Conservation (phyloP, 805 yeast species). For the Ogataea allantospora region DNA sequence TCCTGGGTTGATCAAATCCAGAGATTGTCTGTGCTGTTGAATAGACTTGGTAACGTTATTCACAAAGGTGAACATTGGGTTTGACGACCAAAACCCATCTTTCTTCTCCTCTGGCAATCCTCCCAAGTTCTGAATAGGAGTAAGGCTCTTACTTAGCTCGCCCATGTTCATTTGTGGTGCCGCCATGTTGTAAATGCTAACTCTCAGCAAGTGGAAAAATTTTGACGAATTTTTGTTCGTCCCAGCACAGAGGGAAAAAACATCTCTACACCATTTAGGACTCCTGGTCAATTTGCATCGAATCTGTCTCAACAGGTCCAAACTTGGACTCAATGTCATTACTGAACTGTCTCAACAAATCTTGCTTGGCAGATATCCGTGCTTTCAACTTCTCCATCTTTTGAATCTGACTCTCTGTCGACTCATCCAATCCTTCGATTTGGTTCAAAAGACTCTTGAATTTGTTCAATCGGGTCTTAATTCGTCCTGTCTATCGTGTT, state of each 20-base stretch:
- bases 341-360: conserved; percentile 23
- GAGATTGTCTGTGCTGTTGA: conserved; percentile 72
- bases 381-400: conserved; percentile 35
- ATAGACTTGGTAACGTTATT: conserved; percentile 73
- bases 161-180: conserved; percentile 42
- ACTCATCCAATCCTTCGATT: conserved; percentile 45
- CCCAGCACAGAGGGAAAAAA: not conserved
- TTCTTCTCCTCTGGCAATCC: conserved; percentile 49
- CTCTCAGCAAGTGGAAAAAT: conserved; percentile 12
- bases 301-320: conserved; percentile 1
- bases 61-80: conserved; percentile 77
- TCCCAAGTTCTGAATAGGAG: conserved; percentile 58
- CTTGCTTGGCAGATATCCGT: conserved; percentile 32
- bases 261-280: conserved; percentile 8
- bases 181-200: conserved; percentile 26
- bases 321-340: conserved; percentile 18
- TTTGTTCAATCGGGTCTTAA: conserved; percentile 40
- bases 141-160: conserved; percentile 55
- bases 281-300: conserved; percentile 2
- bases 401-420: conserved; percentile 36
- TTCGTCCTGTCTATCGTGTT: conserved; percentile 39
- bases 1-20: conserved; percentile 89
- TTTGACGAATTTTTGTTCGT: conserved; percentile 10
- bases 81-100: conserved; percentile 70
- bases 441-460: conserved; percentile 37